Conservation (phyloP, 2,329 filamentous ascomycete genomes). For the Fusarium praegraminearum region DNA sequence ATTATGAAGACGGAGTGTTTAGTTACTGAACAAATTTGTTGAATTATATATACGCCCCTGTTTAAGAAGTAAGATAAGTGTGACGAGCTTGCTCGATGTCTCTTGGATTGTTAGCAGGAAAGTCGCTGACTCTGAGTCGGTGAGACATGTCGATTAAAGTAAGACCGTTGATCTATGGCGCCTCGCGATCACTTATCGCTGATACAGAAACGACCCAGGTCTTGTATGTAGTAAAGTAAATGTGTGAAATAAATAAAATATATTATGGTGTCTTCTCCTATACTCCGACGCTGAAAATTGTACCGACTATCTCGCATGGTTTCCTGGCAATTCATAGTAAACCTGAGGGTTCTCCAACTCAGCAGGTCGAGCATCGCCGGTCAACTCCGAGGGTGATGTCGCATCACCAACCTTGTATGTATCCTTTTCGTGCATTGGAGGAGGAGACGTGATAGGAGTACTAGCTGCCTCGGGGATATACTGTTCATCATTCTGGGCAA, state of each 20-base stretch:
- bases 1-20: not conserved
- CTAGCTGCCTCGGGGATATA: not conserved
- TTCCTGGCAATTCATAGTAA: not conserved
- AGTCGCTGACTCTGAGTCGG: not conserved
- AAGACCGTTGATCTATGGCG: not conserved
- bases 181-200: too few species aligned
- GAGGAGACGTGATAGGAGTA: not conserved
- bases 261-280: not conserved
- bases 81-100: accelerated
- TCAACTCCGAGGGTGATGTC: not conserved
- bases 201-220: too few species aligned
- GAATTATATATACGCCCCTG: not conserved
- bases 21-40: not conserved
- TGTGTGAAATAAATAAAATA: not conserved
- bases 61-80: not conserved
- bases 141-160: too few species aligned
- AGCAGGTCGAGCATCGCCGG: not conserved
- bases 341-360: not conserved
- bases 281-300: not conserved
- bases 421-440: not conserved
- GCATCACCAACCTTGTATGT: not conserved
- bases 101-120: not conserved
- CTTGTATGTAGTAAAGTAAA: too few species aligned
- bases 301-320: not conserved
- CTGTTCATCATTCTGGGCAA: not conserved